Conservation (phyloP, 2,329 filamentous ascomycete species). For the Tympanopsis confertula region DNA sequence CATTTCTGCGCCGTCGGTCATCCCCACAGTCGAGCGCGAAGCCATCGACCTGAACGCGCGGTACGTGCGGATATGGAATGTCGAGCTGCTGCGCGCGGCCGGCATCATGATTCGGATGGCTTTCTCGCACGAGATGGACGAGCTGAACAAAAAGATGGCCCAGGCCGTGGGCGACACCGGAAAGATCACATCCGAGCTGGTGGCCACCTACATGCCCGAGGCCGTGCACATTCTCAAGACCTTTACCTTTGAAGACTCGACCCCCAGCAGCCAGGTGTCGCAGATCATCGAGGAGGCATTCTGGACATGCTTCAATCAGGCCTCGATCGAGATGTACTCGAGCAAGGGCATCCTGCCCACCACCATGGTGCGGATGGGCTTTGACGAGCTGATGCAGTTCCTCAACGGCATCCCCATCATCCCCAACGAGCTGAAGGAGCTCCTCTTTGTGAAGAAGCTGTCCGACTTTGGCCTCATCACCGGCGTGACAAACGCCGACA, state of each 20-base stretch:
- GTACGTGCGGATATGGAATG: conserved; percentile 90
- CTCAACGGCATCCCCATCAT: conserved; percentile 81
- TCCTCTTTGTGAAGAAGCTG: conserved; percentile 69
- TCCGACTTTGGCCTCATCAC: conserved; percentile 78
- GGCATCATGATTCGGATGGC: conserved; percentile 83
- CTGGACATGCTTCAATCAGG: conserved; percentile 78
- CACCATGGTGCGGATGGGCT: conserved; percentile 65
- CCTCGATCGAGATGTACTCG: conserved; percentile 78
- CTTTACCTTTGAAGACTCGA: conserved; percentile 81
- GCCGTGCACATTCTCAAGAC: conserved; percentile 76
- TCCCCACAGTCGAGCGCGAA: conserved; percentile 92
- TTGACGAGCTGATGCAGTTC: conserved; percentile 58
- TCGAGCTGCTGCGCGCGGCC: conserved; percentile 80
- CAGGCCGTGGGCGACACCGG: conserved; percentile 26
- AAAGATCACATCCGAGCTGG: conserved; percentile 48
- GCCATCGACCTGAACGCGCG: conserved; percentile 93
- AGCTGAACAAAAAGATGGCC: conserved; percentile 51
- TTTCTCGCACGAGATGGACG: conserved; percentile 76
- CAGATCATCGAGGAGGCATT: conserved; percentile 88
- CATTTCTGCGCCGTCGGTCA: conserved; percentile 88
- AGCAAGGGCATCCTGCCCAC: conserved; percentile 80
- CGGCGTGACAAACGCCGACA: conserved; percentile 76
- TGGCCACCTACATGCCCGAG: conserved; percentile 61
- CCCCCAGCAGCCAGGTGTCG: conserved; percentile 72
- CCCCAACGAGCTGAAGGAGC: conserved; percentile 61